Conservation (phyloP, 441 rosid species). For the Sinapis alba region DNA sequence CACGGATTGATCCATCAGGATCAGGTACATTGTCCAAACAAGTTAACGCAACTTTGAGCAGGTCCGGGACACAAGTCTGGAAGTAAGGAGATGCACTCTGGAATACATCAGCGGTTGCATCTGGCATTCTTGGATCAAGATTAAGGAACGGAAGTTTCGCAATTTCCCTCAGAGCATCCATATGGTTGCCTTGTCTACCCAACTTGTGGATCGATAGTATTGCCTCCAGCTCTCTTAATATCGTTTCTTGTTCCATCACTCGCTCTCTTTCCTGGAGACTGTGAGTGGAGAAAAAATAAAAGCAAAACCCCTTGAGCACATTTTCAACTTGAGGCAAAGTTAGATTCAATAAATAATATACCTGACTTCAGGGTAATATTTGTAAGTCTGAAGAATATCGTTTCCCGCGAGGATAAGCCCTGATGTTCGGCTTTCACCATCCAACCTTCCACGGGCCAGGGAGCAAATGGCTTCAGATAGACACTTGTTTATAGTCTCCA, state of each 20-base stretch:
- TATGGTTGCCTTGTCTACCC: slow-evolving; percentile 64
- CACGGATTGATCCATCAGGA: slow-evolving; percentile 88
- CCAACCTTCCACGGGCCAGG: slow-evolving; percentile 80
- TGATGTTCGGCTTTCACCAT: slow-evolving; percentile 85
- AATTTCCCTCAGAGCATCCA: slow-evolving; percentile 88
- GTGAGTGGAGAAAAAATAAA: slow-evolving; percentile 26
- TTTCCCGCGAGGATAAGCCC: slow-evolving; percentile 90
- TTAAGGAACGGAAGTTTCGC: slow-evolving; percentile 90
- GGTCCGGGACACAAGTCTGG: slow-evolving; percentile 87
- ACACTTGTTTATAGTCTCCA: slow-evolving; percentile 86
- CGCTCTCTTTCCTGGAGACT: slow-evolving; percentile 83
- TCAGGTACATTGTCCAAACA: slow-evolving; percentile 87
- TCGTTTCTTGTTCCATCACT: slow-evolving; percentile 85
- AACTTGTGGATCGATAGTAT: slow-evolving; percentile 73
- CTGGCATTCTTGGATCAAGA: slow-evolving; percentile 80
- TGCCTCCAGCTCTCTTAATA: slow-evolving; percentile 95
- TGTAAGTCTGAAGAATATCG: slow-evolving; percentile 81
- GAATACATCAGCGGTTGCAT: slow-evolving; percentile 51
- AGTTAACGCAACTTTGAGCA: slow-evolving; percentile 77
- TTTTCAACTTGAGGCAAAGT: slow-evolving; percentile 6
- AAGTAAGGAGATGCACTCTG: slow-evolving; percentile 81
- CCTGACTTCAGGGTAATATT: slow-evolving; percentile 90
- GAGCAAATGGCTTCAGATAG: slow-evolving; percentile 89
- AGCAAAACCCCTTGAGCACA: slow-evolving; percentile 24
- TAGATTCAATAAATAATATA: slow-evolving; percentile 32